Percentiles rank a stretch among this genome's conserved stretches.
These are phyloP conservation scores for Terfezia claveryi DNA, from an alignment of 495 filamentous ascomycete genomes.

Conservation along the genomic window DNA sequence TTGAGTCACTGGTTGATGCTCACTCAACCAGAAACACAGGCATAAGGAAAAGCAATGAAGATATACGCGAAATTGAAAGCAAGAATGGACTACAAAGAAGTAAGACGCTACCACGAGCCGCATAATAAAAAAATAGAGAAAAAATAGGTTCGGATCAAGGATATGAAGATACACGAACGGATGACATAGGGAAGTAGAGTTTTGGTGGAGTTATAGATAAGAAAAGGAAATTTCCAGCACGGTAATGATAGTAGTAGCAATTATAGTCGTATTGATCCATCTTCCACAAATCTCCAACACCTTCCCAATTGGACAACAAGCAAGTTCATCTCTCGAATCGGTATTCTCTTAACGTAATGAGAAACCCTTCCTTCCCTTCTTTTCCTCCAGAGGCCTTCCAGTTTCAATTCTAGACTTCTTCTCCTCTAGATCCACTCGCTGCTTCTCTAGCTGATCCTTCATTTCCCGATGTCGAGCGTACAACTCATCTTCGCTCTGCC, in stretches of 20 bases:
- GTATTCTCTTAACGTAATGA: slow-evolving; percentile 54
- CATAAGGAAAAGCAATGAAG: background rate
- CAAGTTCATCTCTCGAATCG: background rate
- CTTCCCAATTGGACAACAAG: background rate
- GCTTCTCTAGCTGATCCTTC: slow-evolving; percentile 95
- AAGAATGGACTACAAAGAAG: background rate
- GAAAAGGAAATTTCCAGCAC: background rate
- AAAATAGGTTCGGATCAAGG: background rate
- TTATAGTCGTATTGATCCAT: background rate
- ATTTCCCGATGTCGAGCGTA: slow-evolving; percentile 96
- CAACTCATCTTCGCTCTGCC: slow-evolving; percentile 95
- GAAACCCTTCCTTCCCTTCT: slow-evolving; percentile 93
- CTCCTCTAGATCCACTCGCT: slow-evolving; percentile 83
- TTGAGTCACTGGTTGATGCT: background rate
- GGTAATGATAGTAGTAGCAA: background rate
- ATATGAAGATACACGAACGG: background rate
- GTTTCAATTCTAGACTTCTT: slow-evolving; percentile 89
- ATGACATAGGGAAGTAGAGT: background rate
- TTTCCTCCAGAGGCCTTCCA: slow-evolving; percentile 86
- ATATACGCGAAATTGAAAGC: background rate
- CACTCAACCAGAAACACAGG: background rate
- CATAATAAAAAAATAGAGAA: background rate
- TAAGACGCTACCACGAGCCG: background rate
- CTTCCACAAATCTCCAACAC: background rate
- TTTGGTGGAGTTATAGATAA: background rate